Base-by-base conservation (phyloP, 2,329 filamentous ascomycete genomes). In the Cordyceps militaris region DNA sequence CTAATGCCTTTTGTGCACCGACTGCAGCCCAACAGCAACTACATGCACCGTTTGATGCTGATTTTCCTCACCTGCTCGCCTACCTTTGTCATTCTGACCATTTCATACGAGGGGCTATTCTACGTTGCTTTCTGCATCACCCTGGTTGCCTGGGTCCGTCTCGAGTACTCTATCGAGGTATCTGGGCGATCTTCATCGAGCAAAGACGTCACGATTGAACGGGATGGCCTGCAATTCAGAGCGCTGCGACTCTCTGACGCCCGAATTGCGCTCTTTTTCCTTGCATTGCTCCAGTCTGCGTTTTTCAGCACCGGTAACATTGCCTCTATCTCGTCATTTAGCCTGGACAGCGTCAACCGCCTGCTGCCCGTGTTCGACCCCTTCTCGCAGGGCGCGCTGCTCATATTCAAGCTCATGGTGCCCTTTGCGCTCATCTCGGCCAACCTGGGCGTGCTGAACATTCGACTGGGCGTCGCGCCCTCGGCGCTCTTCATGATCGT, bases 261-360 rank as follows among this genome's bases (percentile, higher is more conserved):
- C 4, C 88, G 95, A 38, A 87, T 96, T 36, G 88, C 91, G 1
- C 81, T 99, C 7, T 97, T 97, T 78, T 97, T 97, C 79, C 87
- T 99, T 71, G 91, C 91, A 64, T 82, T 99, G 40, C 81, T 99
- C 6, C 94, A 99, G 72, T 93, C 92, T 3, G 94, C 88, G 53
- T 99, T 99, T 73, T 99, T 97, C 80, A 90, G 87, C 74, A 97
- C 93, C 0, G 94, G 94, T 62, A 99, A 99, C 74, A 85, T 99
- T 59, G 94, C 94, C 1, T 97, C 93, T 0, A 75, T 99, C 57
- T 96, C 92, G 16, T 89, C 91, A 1, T 99, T 99, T 76, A 95
- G 89, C 61, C 78, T 99, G 42, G 94, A 97, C 59, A 92, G 89
- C 65, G 94, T 99, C 7, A 83, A 79, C 69, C 86, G 94, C 2